These are phyloP conservation scores for Syzygium syzygioides DNA, from an alignment of 441 rosid species.

Conservation along the genomic window DNA sequence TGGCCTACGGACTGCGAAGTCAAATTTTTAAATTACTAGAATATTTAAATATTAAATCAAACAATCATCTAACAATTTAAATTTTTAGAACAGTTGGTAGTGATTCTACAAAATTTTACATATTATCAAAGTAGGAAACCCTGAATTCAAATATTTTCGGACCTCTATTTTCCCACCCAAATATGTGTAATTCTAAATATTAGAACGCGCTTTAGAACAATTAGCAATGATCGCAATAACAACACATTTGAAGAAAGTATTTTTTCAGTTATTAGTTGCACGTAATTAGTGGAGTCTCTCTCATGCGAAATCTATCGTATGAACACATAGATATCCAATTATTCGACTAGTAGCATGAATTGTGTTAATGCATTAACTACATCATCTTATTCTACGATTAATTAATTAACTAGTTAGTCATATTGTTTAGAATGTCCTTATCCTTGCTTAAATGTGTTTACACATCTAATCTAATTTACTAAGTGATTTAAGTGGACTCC, in stretches of 20 bases:
- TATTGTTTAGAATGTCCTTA: neutral
- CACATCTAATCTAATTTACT: neutral
- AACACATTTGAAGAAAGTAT: neutral
- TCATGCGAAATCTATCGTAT: neutral
- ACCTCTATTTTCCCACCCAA: neutral
- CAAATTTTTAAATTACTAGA: neutral
- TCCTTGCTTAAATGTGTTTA: neutral
- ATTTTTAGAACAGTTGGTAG: rapidly evolving
- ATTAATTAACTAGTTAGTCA: neutral
- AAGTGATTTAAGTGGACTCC: neutral
- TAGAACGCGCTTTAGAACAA: rapidly evolving
- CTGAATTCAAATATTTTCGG: neutral
- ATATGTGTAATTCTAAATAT: neutral
- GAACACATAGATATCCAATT: neutral
- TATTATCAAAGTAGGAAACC: neutral
- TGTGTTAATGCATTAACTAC: neutral
- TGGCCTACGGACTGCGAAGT: neutral
- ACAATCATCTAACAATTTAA: neutral
- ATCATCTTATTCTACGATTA: neutral
- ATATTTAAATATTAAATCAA: neutral
- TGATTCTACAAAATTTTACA: neutral
- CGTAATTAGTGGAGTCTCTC: neutral
- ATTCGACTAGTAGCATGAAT: neutral
- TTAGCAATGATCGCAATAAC: neutral
- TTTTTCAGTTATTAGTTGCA: neutral